Evolutionary conservation across 176 grass and related monocot species (phyloP).

Genomic region (Bothriochloa decipiens): DNA sequence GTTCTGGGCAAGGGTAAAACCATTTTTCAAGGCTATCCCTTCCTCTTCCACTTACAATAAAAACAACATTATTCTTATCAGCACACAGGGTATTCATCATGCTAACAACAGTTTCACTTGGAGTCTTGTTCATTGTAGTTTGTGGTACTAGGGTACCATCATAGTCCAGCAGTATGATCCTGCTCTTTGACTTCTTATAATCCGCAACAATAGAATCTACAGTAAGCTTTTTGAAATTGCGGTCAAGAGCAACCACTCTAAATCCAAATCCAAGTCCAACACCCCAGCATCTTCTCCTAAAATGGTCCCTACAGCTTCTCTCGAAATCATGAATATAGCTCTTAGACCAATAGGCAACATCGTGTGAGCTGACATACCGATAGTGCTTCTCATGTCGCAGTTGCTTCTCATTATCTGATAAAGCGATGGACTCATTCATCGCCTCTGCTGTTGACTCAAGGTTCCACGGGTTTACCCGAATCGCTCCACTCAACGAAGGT

Average conservation of each 20-base stretch:
- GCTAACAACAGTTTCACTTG: constrained; percentile 49
- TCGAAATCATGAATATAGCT: constrained; percentile 55
- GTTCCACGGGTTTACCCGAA: constrained; percentile 55
- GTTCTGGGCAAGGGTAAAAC: constrained; percentile 55
- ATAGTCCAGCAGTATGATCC: constrained; percentile 55
- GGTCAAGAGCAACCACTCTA: constrained; percentile 61
- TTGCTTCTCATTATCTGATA: constrained; percentile 53
- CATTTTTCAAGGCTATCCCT: constrained; percentile 59
- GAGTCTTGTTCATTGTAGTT: constrained; percentile 47
- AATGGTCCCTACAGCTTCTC: constrained; percentile 58
- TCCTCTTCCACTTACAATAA: constrained; percentile 61
- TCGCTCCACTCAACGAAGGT: constrained; percentile 55
- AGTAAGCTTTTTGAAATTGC: constrained; percentile 54
- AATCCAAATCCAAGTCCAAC: constrained; percentile 59
- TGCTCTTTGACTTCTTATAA: constrained; percentile 60
- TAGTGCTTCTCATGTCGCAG: constrained; percentile 59
- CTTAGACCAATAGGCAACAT: constrained; percentile 57
- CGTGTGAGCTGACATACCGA: constrained; percentile 48
- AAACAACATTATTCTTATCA: constrained; percentile 53
- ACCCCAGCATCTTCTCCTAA: constrained; percentile 60
- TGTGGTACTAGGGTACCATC: constrained; percentile 58
- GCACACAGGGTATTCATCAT: constrained; percentile 56
- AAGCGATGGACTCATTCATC: constrained; percentile 55
- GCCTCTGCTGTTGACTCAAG: constrained; percentile 53
- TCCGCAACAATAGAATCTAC: constrained; percentile 57